Conservation (phyloP, 2,329 filamentous ascomycete genomes). For the Plectosphaerella plurivora region DNA sequence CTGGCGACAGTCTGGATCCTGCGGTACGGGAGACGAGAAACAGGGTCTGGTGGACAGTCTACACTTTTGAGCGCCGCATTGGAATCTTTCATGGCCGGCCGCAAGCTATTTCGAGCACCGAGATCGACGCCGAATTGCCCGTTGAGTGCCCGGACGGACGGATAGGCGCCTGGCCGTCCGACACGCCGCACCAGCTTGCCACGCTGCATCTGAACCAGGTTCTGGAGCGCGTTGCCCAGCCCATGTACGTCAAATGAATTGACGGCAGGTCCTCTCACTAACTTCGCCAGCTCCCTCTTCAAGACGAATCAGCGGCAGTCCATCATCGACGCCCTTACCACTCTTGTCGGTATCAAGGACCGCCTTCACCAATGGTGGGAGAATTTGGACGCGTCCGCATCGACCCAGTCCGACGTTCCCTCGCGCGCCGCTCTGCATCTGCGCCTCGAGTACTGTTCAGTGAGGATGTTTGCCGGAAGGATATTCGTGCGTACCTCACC, state of each 20-base stretch:
- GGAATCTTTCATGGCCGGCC: constrained; percentile 53
- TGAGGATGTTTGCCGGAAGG: constrained; percentile 48
- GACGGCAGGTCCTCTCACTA: background rate
- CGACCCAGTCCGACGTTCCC: background rate
- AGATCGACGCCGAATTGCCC: constrained; percentile 50
- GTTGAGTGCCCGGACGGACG: constrained; percentile 38
- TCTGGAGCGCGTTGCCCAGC: constrained; percentile 29
- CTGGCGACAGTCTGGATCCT: constrained; percentile 40
- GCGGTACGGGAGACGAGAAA: constrained; percentile 47
- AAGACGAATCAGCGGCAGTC: constrained; percentile 25
- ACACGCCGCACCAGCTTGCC: constrained; percentile 42
- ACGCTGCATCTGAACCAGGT: constrained; percentile 30
- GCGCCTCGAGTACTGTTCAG: constrained; percentile 46
- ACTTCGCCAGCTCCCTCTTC: constrained; percentile 23
- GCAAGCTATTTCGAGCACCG: constrained; percentile 44
- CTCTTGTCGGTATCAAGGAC: constrained; percentile 29
- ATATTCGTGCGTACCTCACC: constrained; percentile 28
- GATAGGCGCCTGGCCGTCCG: constrained; percentile 31
- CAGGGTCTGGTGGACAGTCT: constrained; percentile 53
- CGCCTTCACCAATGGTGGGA: constrained; percentile 34
- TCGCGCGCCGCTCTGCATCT: constrained; percentile 43
- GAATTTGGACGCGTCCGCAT: constrained; percentile 17
- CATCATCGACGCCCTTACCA: constrained; percentile 24
- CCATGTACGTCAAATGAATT: constrained; percentile 22
- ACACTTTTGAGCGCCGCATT: constrained; percentile 52